Evolutionary conservation across 768 basidiomycete genomes (phyloP), one percentile per base, ranked within the genome.

Genomic region (Gymnopilus dilepis): DNA sequence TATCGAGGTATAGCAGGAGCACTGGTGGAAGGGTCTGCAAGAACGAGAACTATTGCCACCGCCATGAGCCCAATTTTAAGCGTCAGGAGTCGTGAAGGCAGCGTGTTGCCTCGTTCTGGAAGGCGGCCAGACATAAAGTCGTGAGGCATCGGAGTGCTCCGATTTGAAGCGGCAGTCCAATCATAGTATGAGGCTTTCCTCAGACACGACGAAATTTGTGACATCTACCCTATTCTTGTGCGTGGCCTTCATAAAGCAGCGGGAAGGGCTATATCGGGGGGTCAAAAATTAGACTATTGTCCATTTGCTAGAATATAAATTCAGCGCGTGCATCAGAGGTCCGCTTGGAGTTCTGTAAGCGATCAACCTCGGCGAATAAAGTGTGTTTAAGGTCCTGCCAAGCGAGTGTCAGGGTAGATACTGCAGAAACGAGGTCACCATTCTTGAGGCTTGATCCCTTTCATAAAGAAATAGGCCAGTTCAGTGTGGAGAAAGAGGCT

Each of bases 61-160:
- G 63, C 64, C 59, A 61, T 59, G 54, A 62, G 56, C 63, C 62
- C 65, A 63, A 59, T 68, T 71, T 72, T 70, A 70, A 69, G 64
- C 65, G 61, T 64, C 63, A 65, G 65, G 60, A 58, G 55, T 62
- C 58, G 48, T 65, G 64, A 71, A 65, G 63, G 68, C 59, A 72
- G 77, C 77, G 77, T 75, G 78, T 60, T 56, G 71, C 80, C 80
- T 81, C 78, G 76, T 79, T 80, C 74, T 72, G 61, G 62, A 70
- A 70, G 67, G 60, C 65, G 65, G 62, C 68, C 67, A 71, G 67
- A 68, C 69, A 67, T 65, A 71, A 65, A 66, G 72, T 69, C 73
- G 76, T 66, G 74, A 78, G 77, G 79, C 76, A 73, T 71, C 77
- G 77, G 78, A 76, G 75, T 72, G 73, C 76, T 73, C 71, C 69